These are phyloP conservation scores for Candida krabiensis DNA, from an alignment of 805 yeast species.

Conservation along the genomic window DNA sequence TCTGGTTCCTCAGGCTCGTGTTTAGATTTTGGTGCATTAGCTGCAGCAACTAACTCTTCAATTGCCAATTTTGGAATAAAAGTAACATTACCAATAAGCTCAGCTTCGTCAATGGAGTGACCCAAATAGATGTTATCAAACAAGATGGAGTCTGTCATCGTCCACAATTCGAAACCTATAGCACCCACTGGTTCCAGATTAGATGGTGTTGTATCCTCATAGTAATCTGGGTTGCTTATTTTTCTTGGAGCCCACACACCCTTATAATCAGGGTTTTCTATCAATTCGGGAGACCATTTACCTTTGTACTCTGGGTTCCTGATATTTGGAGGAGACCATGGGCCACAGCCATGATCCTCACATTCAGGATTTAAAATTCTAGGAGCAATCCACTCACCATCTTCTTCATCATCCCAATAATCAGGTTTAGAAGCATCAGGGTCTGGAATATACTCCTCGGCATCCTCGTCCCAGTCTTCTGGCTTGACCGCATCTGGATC, in stretches of 20 bases:
- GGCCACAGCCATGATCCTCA: slow-evolving; percentile 71
- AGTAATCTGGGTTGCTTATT: slow-evolving; percentile 70
- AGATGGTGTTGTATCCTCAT: slow-evolving; percentile 56
- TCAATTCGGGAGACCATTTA: slow-evolving; percentile 68
- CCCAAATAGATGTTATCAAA: slow-evolving; percentile 88
- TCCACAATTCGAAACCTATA: slow-evolving; percentile 87
- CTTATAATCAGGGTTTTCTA: slow-evolving; percentile 72
- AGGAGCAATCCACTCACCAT: slow-evolving; percentile 83
- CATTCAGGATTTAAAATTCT: slow-evolving; percentile 74
- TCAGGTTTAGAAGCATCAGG: slow-evolving; percentile 68
- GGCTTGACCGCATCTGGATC: slow-evolving; percentile 74
- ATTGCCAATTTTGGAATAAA: slow-evolving; percentile 53
- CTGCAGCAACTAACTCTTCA: slow-evolving; percentile 46
- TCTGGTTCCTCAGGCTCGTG: slow-evolving; percentile 41
- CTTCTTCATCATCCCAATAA: slow-evolving; percentile 88
- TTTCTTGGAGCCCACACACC: slow-evolving; percentile 76
- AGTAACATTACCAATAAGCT: slow-evolving; percentile 74
- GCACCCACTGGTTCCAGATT: slow-evolving; percentile 71
- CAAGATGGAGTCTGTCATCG: slow-evolving; percentile 71
- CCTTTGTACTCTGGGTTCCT: slow-evolving; percentile 75
- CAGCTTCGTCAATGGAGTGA: slow-evolving; percentile 82
- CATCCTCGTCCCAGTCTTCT: slow-evolving; percentile 74
- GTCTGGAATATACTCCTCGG: slow-evolving; percentile 58
- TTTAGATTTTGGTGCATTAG: slow-evolving; percentile 41
- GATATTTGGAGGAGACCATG: slow-evolving; percentile 69